Base-by-base conservation (phyloP, 1,284 basidiomycete species). In the Cutaneotrichosporon sp. region DNA sequence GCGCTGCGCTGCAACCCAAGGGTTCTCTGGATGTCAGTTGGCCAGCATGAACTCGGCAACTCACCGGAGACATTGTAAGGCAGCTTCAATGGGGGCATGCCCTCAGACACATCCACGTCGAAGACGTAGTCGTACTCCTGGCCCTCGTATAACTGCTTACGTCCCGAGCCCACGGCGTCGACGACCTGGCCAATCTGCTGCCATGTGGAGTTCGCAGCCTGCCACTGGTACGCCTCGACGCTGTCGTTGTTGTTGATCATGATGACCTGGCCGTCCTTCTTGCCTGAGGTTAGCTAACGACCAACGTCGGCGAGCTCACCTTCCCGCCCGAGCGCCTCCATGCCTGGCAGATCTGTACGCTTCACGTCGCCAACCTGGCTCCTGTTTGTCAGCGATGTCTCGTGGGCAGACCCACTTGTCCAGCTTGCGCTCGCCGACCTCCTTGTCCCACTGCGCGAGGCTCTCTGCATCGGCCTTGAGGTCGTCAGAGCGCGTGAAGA, bases 111-210 rank as follows among this genome's bases (percentile, higher is more conserved):
- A 73, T 98, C 95, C 20, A 99, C 95, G 72, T 98, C 95, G 72
- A 99, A 99, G 9, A 99, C 95, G 72, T 97, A 95, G 80, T 99
- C 97, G 74, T 95, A 99, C 80, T 98, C 95, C 75, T 89, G 89
- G 31, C 97, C 97, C 68, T 91, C 80, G 76, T 90, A 89, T 6
- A 95, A 83, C 77, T 95, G 92, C 79, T 92, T 97, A 63, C 90
- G 84, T 9, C 87, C 86, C 50, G 88, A 87, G 10, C 93, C 92
- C 50, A 97, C 90, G 18, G 92, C 92, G 72, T 95, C 95, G 3
- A 97, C 92, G 4, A 99, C 95, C 68, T 95, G 90, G 14, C 97
- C 97, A 43, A 99, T 87, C 78, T 95, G 97, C 75, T 90, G 86
- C 95, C 95, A 98, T 43, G 84, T 84, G 14, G 80, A 81, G 13